Base-by-base conservation (phyloP, 2,329 filamentous ascomycete species). In the Dothistroma pini region DNA sequence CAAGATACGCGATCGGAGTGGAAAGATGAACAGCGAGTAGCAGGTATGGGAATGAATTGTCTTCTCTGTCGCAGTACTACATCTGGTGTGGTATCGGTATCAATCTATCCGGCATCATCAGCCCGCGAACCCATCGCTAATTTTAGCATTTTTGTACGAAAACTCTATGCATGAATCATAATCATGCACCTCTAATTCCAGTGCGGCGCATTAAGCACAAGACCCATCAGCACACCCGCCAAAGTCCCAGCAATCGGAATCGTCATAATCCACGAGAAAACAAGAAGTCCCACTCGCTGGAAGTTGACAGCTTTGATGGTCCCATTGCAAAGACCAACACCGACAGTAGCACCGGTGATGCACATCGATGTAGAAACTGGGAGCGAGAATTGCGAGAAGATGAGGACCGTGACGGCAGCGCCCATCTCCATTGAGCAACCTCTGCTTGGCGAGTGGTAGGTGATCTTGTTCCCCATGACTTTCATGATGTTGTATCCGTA, bases 401-500 rank as follows among this genome's bases (percentile, higher is more conserved):
- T 72, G 57, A 89, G 82, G 64, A 89, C 80, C 21, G 86, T 87
- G 65, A 85, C 80, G 35, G 84, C 84, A 29, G 82, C 81, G 38
- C 84, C 85, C 54, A 87, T 77, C 72, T 86, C 84, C 82, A 85
- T 84, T 41, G 79, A 83, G 74, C 81, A 84, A 53, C 57, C 58
- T 68, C 84, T 81, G 1, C 81, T 78, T 3, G 84, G 85, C 0
- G 84, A 86, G 77, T 86, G 83, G 66, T 72, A 72, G 11, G 85
- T 86, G 62, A 87, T 79, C 65, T 82, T 80, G 76, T 87, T 87
- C 59, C 84, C 84, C 63, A 86, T 77, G 64, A 73, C 71, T 52
- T 80, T 78, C 84, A 87, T 87, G 73, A 87, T 86, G 71, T 86
- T 84, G 73, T 86, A 87, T 1, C 84, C 84, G 65, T 86, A 87